A percentile compares a stretch with the other conserved stretches of the same genome.
Evolutionary conservation across 2,329 filamentous ascomycete species (phyloP).

Genomic region (Fusarium mangiferae): DNA sequence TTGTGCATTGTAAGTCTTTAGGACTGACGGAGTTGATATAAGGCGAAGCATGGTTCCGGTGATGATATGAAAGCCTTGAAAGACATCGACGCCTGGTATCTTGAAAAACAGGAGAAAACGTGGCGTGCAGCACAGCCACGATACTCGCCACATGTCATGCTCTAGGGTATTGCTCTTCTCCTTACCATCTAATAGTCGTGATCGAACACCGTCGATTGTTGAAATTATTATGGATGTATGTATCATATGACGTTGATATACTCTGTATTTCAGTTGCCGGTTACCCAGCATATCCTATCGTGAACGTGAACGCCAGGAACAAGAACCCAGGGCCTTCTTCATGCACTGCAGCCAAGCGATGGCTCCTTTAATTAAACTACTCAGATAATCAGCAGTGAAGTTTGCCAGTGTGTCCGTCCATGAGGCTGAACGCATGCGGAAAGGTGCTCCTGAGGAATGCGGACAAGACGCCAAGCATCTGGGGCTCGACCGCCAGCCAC

Average conservation of each 20-base stretch:
- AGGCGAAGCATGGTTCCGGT: neutral
- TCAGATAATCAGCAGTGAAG: too few species aligned
- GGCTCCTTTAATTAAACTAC: rapidly evolving
- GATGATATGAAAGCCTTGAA: neutral
- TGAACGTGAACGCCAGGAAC: neutral
- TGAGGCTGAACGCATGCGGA: neutral
- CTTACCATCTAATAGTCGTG: too few species aligned
- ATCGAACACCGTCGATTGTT: neutral
- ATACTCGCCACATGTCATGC: neutral
- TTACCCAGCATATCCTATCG: too few species aligned
- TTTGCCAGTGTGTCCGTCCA: neutral
- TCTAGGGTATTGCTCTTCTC: neutral
- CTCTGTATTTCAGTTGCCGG: rapidly evolving
- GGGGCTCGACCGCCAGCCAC: neutral
- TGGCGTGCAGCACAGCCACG: neutral
- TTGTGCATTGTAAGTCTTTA: too few species aligned
- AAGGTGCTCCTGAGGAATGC: neutral
- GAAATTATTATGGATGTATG: rapidly evolving
- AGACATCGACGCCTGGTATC: neutral
- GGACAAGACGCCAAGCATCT: neutral
- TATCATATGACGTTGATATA: rapidly evolving
- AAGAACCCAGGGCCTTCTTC: rapidly evolving
- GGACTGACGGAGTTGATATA: neutral
- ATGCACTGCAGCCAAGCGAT: rapidly evolving
- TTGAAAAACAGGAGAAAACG: neutral